phyloP scores from a whole-genome alignment of 2,329 filamentous ascomycete species.

The Clarireedia hainanense region DNA sequence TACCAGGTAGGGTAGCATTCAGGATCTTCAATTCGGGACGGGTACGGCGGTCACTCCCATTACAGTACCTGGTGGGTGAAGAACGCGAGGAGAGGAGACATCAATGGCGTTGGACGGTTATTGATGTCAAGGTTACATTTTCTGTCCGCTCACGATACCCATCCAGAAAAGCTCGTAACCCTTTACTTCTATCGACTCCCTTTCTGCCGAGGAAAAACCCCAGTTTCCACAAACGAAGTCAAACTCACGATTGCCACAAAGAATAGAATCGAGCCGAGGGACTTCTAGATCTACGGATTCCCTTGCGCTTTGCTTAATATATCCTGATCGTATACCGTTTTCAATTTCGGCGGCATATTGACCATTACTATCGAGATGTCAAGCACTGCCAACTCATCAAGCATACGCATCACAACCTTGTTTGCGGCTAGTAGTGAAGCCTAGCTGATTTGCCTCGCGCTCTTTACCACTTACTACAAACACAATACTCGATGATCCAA shows the following conservation, averaged over 20 bases:
- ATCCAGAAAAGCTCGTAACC: too few relatives aligned
- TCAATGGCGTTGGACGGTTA: not conserved
- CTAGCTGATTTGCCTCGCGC: constrained; percentile 24
- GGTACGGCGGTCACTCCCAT: constrained; percentile 1
- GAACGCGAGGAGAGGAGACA: not conserved
- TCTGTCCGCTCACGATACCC: not conserved
- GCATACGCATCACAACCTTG: constrained; percentile 36
- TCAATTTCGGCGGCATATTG: constrained; percentile 38
- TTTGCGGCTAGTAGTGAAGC: constrained; percentile 25
- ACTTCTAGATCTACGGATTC: constrained; percentile 10
- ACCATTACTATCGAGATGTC: constrained; percentile 32
- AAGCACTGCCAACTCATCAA: constrained; percentile 40
- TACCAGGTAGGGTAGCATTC: not conserved
- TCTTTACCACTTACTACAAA: constrained; percentile 18
- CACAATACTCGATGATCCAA: constrained; percentile 18
- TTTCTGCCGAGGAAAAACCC: not conserved
- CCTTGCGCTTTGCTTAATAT: constrained; percentile 25
- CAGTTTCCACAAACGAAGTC: not conserved
- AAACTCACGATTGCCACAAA: too few relatives aligned
- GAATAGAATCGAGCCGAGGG: not conserved
- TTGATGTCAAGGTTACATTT: not conserved
- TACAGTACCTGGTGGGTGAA: not conserved
- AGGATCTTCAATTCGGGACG: not conserved
- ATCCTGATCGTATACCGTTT: constrained; percentile 30
- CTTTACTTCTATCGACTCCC: not conserved